Base-by-base conservation (phyloP, 345 rosid species). In the Salix suchowensis region DNA sequence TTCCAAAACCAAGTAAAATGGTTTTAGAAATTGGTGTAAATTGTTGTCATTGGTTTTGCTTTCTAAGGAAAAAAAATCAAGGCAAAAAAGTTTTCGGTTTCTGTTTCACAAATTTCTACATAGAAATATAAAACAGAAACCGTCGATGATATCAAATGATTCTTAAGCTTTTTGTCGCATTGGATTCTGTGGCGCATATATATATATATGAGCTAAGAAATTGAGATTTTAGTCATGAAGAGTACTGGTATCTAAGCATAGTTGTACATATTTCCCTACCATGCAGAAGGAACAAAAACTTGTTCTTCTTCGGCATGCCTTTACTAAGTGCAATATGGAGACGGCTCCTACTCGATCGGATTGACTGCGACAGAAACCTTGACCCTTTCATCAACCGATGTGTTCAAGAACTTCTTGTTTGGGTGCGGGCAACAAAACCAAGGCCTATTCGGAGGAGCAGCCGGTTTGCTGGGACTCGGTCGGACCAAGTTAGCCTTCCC, bases 351-450 rank as follows among this genome's bases (percentile, higher is more conserved):
- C 48, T 72, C n/a, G 30, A 2, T 19, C 0, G 84, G 86, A 2
- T 58, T 65, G 40, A n/a, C 76, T 5, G 84, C 50, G 2, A 55
- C 52, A 2, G 80, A 81, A 39, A 77, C 67, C 11, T 72, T 77
- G 0, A 62, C 80, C 4, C 14, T 76, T 4, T 15, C 76, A 14
- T 9, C 80, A 19, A 34, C 77, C 1, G 72, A 39, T 16, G 68
- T 26, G 21, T 46, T 83, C 24, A 10, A 66, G 46, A 60, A 50
- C 36, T 78, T 77, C 74, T 8, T 67, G 11, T 85, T 85, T 32
- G 88, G 86, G 1, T 83, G 88, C 36, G 82, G 84, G n/a, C 71
- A 76, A 44, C 15, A 74, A 21, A 85, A 80, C 66, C 7, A 18
- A 0, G 88, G 84, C 52, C 13, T 19, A 2, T 60, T 67, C 5